These are phyloP conservation scores for Globisporangium splendens DNA, from an alignment of 352 stramenopile species.

Conservation along the genomic window DNA sequence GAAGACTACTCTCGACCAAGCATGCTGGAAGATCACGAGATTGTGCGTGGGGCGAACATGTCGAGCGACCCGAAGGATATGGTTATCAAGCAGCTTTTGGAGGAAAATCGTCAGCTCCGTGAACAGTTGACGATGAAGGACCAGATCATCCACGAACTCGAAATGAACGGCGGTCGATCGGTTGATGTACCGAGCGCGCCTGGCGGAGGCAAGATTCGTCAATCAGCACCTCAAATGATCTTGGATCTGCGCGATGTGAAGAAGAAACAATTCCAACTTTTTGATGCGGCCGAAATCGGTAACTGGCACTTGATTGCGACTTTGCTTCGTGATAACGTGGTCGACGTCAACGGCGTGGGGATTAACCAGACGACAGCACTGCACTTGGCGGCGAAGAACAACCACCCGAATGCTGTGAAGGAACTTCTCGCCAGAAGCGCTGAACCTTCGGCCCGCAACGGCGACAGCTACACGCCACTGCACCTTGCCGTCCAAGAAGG, in stretches of 20 bases:
- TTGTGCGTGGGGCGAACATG: constrained; percentile 73
- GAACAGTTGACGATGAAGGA: constrained; percentile 81
- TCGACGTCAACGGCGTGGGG: constrained; percentile 83
- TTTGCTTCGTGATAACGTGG: constrained; percentile 75
- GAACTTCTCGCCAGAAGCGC: constrained; percentile 68
- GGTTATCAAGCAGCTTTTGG: constrained; percentile 83
- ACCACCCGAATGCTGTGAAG: constrained; percentile 72
- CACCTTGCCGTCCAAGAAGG: constrained; percentile 71
- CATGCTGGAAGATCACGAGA: constrained; percentile 81
- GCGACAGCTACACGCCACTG: constrained; percentile 79
- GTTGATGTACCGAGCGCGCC: constrained; percentile 19
- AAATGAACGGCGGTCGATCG: constrained; percentile 56
- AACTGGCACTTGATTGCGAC: constrained; percentile 83
- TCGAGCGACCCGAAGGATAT: constrained; percentile 84
- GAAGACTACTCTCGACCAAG: constrained; percentile 81
- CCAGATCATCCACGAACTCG: constrained; percentile 80
- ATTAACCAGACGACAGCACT: constrained; percentile 85
- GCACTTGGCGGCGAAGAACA: constrained; percentile 71
- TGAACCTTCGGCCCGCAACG: constrained; percentile 60
- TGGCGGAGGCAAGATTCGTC: constrained; percentile 30
- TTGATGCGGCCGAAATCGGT: constrained; percentile 79
- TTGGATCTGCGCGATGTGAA: constrained; percentile 81
- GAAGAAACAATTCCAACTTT: constrained; percentile 89
- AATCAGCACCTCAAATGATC: constrained; percentile 74
- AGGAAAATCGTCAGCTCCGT: constrained; percentile 75